A percentile compares a stretch with the other conserved stretches of the same genome.
phyloP scores from a whole-genome alignment of 208 protist genomes.

The Paratrypanosoma confusum region DNA sequence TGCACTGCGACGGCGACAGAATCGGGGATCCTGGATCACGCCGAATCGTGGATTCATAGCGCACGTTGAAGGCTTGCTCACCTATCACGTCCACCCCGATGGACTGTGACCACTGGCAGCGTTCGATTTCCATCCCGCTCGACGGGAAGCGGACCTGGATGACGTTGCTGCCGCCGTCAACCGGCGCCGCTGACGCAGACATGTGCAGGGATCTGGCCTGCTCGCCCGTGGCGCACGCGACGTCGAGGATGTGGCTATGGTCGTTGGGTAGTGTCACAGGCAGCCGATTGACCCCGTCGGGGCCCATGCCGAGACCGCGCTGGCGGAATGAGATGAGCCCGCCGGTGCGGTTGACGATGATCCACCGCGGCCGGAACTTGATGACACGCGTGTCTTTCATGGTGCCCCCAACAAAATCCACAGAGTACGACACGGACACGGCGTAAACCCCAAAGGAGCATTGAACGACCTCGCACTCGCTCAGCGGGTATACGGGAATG shows the following conservation, averaged over 20 bases:
- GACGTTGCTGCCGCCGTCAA: not conserved
- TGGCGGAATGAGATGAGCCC: constrained; percentile 7
- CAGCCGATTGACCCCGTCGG: not conserved
- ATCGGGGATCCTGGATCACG: constrained; percentile 10
- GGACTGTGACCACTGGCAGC: constrained; percentile 27
- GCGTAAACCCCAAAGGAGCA: constrained; percentile 8
- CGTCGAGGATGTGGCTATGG: constrained; percentile 8
- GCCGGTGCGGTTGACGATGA: constrained; percentile 37
- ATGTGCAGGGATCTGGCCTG: not conserved
- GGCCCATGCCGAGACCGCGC: not conserved
- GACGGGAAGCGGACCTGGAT: constrained; percentile 13
- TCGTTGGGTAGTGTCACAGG: not conserved
- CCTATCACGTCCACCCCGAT: constrained; percentile 31
- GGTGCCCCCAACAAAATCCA: constrained; percentile 25
- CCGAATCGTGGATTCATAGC: constrained; percentile 20
- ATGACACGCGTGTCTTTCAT: constrained; percentile 33
- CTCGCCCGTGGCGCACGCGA: constrained; percentile 1
- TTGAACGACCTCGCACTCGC: constrained; percentile 12
- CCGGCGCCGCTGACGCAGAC: not conserved
- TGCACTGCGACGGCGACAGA: constrained; percentile 28
- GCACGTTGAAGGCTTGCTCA: constrained; percentile 40
- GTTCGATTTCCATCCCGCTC: constrained; percentile 9
- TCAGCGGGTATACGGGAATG: constrained; percentile 7
- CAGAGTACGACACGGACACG: constrained; percentile 44
- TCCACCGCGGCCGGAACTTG: constrained; percentile 53